A percentile compares a stretch with the other conserved stretches of the same genome.
These are phyloP conservation scores for Termitomyces sp. DNA, from an alignment of 768 basidiomycete species.

Conservation along the genomic window DNA sequence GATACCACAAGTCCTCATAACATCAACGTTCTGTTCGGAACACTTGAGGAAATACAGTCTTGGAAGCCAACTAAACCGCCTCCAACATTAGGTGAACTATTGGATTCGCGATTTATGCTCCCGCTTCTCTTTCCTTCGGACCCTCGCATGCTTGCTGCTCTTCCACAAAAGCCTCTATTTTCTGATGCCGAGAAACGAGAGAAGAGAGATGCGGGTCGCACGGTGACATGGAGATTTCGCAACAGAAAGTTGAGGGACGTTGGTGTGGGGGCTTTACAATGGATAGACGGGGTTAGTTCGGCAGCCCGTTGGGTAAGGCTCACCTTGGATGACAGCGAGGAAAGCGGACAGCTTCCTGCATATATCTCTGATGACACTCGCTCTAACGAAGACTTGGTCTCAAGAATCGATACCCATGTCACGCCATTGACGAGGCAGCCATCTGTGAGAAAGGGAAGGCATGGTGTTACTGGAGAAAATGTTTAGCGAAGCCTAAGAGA, in stretches of 20 bases:
- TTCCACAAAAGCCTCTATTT: slow-evolving; percentile 42
- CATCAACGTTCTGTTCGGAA: slow-evolving; percentile 82
- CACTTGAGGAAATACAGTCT: slow-evolving; percentile 48
- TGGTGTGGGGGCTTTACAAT: slow-evolving; percentile 53
- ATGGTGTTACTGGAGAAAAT: slow-evolving; percentile 40
- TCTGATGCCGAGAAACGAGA: slow-evolving; percentile 25
- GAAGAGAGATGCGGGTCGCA: slow-evolving; percentile 10
- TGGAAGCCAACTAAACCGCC: slow-evolving; percentile 81
- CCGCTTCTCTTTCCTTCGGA: slow-evolving; percentile 81
- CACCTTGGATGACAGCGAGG: slow-evolving; percentile 37
- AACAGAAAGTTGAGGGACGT: slow-evolving; percentile 59
- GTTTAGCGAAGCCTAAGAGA: slow-evolving; percentile 15
- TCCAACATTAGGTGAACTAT: slow-evolving; percentile 81
- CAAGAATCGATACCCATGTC: slow-evolving; percentile 34
- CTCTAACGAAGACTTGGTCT: slow-evolving; percentile 3
- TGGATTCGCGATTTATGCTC: slow-evolving; percentile 93
- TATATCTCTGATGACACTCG: slow-evolving; percentile 24
- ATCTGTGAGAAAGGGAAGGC: slow-evolving; percentile 48
- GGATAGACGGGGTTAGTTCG: slow-evolving; percentile 63
- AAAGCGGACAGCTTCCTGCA: slow-evolving; percentile 20
- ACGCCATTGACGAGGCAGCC: slow-evolving; percentile 68
- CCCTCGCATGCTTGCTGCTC: slow-evolving; percentile 68
- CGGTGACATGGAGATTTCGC: slow-evolving; percentile 54
- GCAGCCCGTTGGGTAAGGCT: slow-evolving; percentile 56
- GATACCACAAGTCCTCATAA: slow-evolving; percentile 37